Evolutionary conservation across 495 filamentous ascomycete species (phyloP).

Genomic region (Trichoderma gamsii): DNA sequence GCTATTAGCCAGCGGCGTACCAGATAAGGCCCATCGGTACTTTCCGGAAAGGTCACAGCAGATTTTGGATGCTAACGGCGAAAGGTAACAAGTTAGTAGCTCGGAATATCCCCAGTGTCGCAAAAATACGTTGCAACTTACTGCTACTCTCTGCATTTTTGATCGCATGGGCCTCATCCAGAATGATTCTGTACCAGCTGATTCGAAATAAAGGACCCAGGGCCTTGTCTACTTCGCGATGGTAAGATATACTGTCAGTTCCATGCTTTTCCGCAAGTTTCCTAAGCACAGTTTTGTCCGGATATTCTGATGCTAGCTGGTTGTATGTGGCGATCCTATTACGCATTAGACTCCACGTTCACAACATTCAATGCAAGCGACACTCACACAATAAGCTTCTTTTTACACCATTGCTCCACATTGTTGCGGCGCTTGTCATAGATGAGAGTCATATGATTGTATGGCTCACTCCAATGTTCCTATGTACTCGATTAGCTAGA

Average conservation of each 20-base stretch:
- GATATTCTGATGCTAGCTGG: not conserved
- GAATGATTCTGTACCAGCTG: conserved; percentile 48
- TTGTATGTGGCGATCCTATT: conserved; percentile 10
- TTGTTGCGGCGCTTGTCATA: not conserved
- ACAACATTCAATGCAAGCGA: not conserved
- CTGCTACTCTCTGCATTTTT: conserved; percentile 45
- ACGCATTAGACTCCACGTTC: not conserved
- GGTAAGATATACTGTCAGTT: conserved; percentile 16
- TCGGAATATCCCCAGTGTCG: too few species aligned
- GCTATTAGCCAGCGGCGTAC: conserved; percentile 55
- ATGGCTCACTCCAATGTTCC: not conserved
- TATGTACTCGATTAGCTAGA: too few species aligned
- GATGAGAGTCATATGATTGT: not conserved
- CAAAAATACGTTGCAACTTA: too few species aligned
- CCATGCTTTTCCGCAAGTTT: conserved; percentile 35
- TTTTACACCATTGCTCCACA: not conserved
- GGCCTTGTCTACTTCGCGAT: not conserved
- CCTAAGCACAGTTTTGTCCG: conserved; percentile 23
- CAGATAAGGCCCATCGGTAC: conserved; percentile 55
- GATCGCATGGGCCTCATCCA: conserved; percentile 59
- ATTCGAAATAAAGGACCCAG: conserved; percentile 38
- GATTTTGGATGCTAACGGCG: conserved; percentile 47
- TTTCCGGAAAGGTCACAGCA: conserved; percentile 47
- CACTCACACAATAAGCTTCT: conserved; percentile 23
- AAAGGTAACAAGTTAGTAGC: too few species aligned